A percentile compares a stretch with the other conserved stretches of the same genome.
Evolutionary conservation across 2,329 filamentous ascomycete species (phyloP).

Genomic region (Colletotrichum viniferum): DNA sequence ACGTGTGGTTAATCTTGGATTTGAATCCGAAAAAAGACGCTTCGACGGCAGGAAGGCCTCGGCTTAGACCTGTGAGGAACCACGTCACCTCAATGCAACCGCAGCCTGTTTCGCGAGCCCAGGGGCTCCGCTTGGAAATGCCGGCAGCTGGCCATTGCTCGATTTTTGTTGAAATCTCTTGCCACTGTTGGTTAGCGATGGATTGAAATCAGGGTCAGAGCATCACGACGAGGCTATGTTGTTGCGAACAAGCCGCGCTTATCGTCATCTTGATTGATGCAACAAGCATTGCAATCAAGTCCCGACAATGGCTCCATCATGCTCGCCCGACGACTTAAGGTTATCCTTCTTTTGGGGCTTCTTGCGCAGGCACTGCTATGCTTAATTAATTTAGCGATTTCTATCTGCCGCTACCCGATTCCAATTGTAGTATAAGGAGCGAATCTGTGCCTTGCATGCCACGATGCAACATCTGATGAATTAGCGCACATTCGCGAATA

Average conservation of each 20-base stretch:
- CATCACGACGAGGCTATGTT: background rate
- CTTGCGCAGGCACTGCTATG: background rate
- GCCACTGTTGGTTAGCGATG: background rate
- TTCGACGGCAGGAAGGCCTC: background rate
- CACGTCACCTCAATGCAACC: background rate
- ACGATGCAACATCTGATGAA: background rate
- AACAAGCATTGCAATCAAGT: background rate
- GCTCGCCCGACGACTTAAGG: background rate
- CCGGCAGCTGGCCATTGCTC: background rate
- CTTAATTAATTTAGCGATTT: background rate
- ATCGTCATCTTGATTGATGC: background rate
- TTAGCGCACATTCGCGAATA: background rate
- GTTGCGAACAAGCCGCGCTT: background rate
- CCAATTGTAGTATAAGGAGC: background rate
- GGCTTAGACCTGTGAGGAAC: background rate
- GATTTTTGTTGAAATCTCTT: background rate
- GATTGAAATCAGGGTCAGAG: background rate
- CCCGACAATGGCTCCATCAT: background rate
- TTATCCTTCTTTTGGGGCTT: background rate
- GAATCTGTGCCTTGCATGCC: background rate
- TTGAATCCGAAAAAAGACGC: background rate
- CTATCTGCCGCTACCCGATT: background rate
- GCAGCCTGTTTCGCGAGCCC: background rate
- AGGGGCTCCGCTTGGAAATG: background rate
- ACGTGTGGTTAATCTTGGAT: background rate